Evolutionary conservation across 2,329 filamentous ascomycete species (phyloP), one percentile per base, ranked within the genome.

Genomic region (Verticillium isaacii): DNA sequence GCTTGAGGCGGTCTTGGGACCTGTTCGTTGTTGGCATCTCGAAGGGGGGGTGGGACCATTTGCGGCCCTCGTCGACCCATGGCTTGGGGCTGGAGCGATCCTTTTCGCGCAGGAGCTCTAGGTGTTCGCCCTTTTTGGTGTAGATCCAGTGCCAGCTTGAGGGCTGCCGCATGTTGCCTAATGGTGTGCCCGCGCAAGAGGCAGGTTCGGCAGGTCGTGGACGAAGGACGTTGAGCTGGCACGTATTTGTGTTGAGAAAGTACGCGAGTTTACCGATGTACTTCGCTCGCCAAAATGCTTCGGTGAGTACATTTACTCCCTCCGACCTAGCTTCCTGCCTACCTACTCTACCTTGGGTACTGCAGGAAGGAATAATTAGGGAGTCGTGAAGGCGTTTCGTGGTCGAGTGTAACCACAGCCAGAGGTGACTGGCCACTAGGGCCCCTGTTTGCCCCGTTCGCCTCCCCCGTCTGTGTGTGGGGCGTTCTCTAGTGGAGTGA

Each of bases 51-150:
- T 58, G 57, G 57, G 19, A 32, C 57, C 23, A 58, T 45, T 58
- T 58, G 17, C 39, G 11, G n/a, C 29, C 14, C 23, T 50, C 14
- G 37, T 58, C 57, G 57, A 58, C 57, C 57, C 57, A 58, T 32
- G 39, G 57, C 57, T 58, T 39, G 36, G 39, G 57, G 25, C 57
- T 58, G 41, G 57, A 58, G 57, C 57, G 19, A 23, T 37, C 32
- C 32, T 52, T 52, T 25, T 11, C 45, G 23, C 45, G 11, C n/a
- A 11, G 2, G 23, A 52, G 45, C 45, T 52, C 45, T 11, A 23
- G n/a, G 19, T n/a, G 25, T 23, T 19, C 39, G 55, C 55, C 17
- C 17, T 17, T 5, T 57, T 57, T 52, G 45, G 45, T 52, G 45
- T 41, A 41, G 37, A 25, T 52, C 45, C n/a, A 52, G 45, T 23